Conservation (phyloP, 208 protist genomes). For the Strigomonas culicis region DNA sequence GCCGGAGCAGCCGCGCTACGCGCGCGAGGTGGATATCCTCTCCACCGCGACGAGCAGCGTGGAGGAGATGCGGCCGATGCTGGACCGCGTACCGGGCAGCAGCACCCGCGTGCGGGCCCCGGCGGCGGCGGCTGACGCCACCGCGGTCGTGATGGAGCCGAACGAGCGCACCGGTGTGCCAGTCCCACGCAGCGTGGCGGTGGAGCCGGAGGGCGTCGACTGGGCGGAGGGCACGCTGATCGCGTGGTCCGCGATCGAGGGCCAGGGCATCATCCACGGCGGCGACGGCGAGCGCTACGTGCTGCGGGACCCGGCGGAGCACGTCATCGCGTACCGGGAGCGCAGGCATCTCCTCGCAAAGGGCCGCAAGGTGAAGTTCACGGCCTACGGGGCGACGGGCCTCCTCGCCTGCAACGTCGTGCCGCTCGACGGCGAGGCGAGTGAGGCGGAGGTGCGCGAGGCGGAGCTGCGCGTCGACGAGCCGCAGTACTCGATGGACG, state of each 20-base stretch:
- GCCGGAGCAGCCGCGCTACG: slow-evolving; percentile 39
- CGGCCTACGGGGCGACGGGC: slow-evolving; percentile 52
- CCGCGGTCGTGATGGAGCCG: neutral
- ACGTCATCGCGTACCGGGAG: slow-evolving; percentile 57
- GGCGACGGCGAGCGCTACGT: slow-evolving; percentile 71
- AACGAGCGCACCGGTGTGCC: slow-evolving; percentile 11
- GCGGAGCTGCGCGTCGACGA: slow-evolving; percentile 49
- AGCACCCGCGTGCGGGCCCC: neutral
- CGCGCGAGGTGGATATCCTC: slow-evolving; percentile 56
- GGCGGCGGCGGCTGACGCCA: neutral
- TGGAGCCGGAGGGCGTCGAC: slow-evolving; percentile 30
- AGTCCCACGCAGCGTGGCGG: slow-evolving; percentile 16
- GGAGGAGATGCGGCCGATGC: slow-evolving; percentile 40
- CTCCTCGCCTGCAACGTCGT: slow-evolving; percentile 68
- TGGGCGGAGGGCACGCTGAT: slow-evolving; percentile 68
- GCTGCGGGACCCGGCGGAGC: slow-evolving; percentile 67
- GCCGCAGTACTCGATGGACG: slow-evolving; percentile 46
- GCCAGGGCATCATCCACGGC: slow-evolving; percentile 81
- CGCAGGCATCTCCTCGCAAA: slow-evolving; percentile 47
- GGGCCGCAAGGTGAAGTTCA: slow-evolving; percentile 73
- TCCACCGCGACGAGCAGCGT: slow-evolving; percentile 42
- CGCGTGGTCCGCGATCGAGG: slow-evolving; percentile 68
- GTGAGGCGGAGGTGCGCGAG: slow-evolving; percentile 42
- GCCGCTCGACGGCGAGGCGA: slow-evolving; percentile 51
- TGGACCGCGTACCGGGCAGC: slow-evolving; percentile 28